phyloP scores from a whole-genome alignment of 495 filamentous ascomycete genomes.

The Collariella sp. region DNA sequence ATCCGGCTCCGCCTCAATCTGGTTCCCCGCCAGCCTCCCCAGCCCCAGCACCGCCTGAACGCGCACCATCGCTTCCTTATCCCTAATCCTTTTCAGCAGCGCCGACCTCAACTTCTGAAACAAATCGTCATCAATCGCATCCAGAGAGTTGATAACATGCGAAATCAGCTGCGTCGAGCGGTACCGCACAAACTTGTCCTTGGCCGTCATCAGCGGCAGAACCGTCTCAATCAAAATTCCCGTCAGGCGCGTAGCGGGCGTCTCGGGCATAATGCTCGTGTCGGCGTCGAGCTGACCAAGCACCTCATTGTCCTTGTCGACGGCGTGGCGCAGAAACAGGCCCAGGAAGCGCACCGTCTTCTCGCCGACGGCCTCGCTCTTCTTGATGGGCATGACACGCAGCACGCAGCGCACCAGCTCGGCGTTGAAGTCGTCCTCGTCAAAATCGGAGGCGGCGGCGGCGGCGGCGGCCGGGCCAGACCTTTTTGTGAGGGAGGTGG shows the following conservation, averaged over 20 bases:
- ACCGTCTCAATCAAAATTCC: constrained; percentile 57
- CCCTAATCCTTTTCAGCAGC: constrained; percentile 73
- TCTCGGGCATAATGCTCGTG: constrained; percentile 60
- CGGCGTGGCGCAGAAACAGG: constrained; percentile 70
- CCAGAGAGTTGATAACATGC: constrained; percentile 79
- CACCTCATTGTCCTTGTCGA: constrained; percentile 65
- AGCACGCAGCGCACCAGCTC: constrained; percentile 78
- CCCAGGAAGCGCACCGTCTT: constrained; percentile 76
- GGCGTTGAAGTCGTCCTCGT: constrained; percentile 76
- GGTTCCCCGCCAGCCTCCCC: constrained; percentile 72
- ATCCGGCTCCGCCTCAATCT: constrained; percentile 62
- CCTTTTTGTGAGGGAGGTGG: constrained; percentile 46
- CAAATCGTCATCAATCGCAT: constrained; percentile 80
- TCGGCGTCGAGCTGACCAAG: constrained; percentile 44
- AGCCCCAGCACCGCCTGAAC: constrained; percentile 91
- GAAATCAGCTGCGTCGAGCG: constrained; percentile 81
- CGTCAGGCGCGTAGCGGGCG: constrained; percentile 70
- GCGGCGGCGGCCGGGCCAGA: constrained; percentile 37
- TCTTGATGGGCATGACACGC: constrained; percentile 77
- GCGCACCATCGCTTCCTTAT: constrained; percentile 86
- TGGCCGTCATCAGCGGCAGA: constrained; percentile 62
- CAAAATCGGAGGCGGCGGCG: constrained; percentile 46
- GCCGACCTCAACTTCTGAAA: constrained; percentile 71
- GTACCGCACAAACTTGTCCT: constrained; percentile 89
- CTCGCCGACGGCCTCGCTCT: constrained; percentile 84